Evolutionary conservation across 2,329 filamentous ascomycete genomes (phyloP).

Genomic region (Hypoxylon sp.): DNA sequence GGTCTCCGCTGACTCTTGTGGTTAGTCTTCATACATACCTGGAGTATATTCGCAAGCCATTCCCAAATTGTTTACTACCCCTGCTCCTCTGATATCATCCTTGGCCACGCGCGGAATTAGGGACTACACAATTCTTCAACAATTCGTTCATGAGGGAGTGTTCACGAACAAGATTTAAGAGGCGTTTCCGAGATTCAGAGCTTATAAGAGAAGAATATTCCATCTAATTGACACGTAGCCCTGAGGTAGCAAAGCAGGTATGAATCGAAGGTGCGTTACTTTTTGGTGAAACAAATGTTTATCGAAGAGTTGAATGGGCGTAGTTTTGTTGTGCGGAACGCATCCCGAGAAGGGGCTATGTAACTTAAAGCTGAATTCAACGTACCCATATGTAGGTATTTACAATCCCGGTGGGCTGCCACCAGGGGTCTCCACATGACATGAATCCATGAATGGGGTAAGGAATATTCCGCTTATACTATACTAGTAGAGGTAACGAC

Average conservation of each 20-base stretch:
- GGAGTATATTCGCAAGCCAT: conserved; percentile 46
- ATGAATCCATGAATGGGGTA: neutral
- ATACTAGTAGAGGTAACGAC: neutral
- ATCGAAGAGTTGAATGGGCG: neutral
- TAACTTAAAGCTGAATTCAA: conserved; percentile 16
- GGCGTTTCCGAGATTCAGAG: neutral
- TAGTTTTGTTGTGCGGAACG: conserved; percentile 24
- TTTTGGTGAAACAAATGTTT: neutral
- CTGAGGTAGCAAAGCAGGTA: neutral
- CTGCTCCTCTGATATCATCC: conserved; percentile 35
- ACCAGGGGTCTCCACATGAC: neutral
- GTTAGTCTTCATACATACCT: conserved; percentile 4
- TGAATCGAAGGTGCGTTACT: neutral
- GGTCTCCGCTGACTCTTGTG: conserved; percentile 33
- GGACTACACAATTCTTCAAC: conserved; percentile 2
- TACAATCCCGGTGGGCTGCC: neutral
- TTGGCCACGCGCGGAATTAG: conserved; percentile 17
- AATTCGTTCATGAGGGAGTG: neutral
- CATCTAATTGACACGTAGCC: neutral
- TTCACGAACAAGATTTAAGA: neutral
- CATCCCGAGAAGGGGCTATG: conserved; percentile 14
- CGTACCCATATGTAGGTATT: too few relatives aligned
- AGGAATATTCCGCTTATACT: neutral
- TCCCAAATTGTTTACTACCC: conserved; percentile 36
- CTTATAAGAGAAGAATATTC: neutral